Evolutionary conservation across 352 stramenopile species (phyloP), one percentile per base, ranked within the genome.

Genomic region (Pythium guiyangense): DNA sequence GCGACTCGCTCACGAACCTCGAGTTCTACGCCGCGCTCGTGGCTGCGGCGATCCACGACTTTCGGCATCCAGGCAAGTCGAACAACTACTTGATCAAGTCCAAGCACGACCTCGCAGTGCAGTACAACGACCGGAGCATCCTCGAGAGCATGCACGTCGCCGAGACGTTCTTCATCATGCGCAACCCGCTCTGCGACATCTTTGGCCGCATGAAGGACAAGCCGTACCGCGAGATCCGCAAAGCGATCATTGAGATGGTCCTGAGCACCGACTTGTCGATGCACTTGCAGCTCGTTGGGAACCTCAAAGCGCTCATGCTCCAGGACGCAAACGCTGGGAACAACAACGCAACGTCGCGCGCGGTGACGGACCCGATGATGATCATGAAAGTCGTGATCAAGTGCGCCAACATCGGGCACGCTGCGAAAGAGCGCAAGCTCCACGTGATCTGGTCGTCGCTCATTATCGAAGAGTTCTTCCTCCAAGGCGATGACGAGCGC

Each of bases 401-500:
- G 63, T 87, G 86, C 53, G 87, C 94, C 2, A 94, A 98, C 69
- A 94, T 98, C 44, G 96, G 87, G 17, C 96, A 98, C 66, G 88
- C 88, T 25, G 77, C 86, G 35, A 96, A 97, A 70, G 77, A 90
- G 40, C 82, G 75, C 29, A 73, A 76, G 35, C 59, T 98, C 37
- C 79, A 94, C 51, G 84, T 91, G 54, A 81, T 94, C 59, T 99
- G 94, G 94, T 90, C 88, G 8, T 84, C 91, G 49, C 74, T 96
- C 34, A 96, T 98, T 50, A 90, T 97, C 51, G 84, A 97, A 53
- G 96, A 99, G 67, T 98, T 98, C 61, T 98, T 97, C 63, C 66
- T 86, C 20, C 94, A 98, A 70, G 96, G 96, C 43, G 94, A 98
- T 67, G 85, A 96, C 58, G 96, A 98, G 62, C 93, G 90, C 48